A percentile compares a stretch with the other conserved stretches of the same genome.
phyloP scores from a whole-genome alignment of 768 basidiomycete genomes.

The Russula abietina region DNA sequence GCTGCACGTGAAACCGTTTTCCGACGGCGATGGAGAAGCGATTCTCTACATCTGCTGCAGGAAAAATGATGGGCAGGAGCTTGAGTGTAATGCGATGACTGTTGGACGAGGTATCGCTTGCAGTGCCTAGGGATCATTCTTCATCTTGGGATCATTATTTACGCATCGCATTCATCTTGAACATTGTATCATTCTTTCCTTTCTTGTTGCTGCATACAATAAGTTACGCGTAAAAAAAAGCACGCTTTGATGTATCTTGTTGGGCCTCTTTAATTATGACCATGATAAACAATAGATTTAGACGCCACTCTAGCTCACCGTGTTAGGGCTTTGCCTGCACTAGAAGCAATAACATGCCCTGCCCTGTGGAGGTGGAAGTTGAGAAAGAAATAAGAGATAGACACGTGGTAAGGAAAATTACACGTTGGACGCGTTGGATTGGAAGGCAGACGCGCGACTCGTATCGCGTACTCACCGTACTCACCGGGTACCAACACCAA shows the following conservation, averaged over 20 bases:
- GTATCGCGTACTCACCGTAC: too few relatives aligned
- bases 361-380: neutral
- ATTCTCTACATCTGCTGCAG: constrained; percentile 62
- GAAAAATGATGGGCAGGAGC: constrained; percentile 61
- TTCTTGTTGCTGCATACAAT: neutral
- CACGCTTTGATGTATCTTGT: constrained; percentile 11
- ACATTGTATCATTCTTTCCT: neutral
- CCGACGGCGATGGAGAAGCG: constrained; percentile 44
- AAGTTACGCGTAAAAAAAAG: constrained; percentile 5
- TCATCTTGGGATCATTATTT: neutral
- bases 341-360: neutral
- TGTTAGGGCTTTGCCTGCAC: neutral
- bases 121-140: constrained; percentile 63
- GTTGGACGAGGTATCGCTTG: constrained; percentile 77
- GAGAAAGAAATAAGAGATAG: too few relatives aligned
- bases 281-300: neutral
- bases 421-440: neutral
- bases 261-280: neutral
- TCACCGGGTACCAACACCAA: too few relatives aligned
- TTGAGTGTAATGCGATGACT: constrained; percentile 81
- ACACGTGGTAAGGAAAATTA: neutral
- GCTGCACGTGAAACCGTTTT: constrained; percentile 31
- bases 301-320: neutral
- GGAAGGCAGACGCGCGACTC: neutral
- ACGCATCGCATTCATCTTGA: neutral